These are phyloP conservation scores for Sclerotinia nivalis DNA, from an alignment of 2,329 filamentous ascomycete genomes.

Conservation along the genomic window DNA sequence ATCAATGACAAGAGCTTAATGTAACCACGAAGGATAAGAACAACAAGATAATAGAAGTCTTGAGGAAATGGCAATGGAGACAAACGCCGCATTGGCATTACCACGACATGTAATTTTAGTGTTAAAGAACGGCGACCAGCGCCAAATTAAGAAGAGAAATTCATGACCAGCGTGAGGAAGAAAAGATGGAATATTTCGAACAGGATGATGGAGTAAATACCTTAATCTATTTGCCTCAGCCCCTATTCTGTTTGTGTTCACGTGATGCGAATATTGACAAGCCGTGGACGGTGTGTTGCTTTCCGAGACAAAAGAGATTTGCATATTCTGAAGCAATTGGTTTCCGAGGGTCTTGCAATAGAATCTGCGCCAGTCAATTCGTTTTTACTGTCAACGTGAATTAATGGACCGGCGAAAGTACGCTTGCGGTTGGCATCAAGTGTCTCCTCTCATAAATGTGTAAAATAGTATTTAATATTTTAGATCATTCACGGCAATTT, in stretches of 20 bases:
- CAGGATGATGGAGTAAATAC: background rate
- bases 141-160: background rate
- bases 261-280: too few relatives aligned
- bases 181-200: background rate
- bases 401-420: too few relatives aligned
- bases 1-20: too few relatives aligned
- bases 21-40: background rate
- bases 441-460: background rate
- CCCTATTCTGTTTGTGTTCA: background rate
- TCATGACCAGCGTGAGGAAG: background rate
- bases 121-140: background rate
- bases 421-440: background rate
- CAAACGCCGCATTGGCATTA: background rate
- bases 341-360: too few relatives aligned
- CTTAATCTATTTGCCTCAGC: background rate
- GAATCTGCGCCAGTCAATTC: background rate
- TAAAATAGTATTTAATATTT: background rate
- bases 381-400: background rate
- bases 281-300: background rate
- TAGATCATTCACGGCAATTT: background rate
- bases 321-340: background rate
- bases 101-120: too few relatives aligned
- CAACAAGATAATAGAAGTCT: background rate
- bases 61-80: background rate
- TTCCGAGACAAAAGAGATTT: background rate